Percentiles rank a stretch among this genome's conserved stretches.
These are phyloP conservation scores for Monilinia laxa DNA, from an alignment of 2,329 filamentous ascomycete species.

Conservation along the genomic window DNA sequence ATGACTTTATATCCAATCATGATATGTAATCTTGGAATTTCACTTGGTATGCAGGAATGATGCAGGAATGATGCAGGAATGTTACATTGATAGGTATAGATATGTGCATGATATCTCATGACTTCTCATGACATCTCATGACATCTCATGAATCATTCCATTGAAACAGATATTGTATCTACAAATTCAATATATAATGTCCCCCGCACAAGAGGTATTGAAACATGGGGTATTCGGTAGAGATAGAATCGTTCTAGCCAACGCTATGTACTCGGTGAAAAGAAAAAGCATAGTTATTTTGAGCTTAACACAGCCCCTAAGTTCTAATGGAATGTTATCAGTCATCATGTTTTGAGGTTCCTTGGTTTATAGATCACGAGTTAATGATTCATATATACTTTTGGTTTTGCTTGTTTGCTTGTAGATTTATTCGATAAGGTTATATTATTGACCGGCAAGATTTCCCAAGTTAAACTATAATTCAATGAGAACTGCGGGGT, in stretches of 20 bases:
- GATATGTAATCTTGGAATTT: background rate
- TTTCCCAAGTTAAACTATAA: too few relatives aligned
- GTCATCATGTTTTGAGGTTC: background rate
- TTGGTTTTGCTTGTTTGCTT: background rate
- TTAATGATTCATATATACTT: background rate
- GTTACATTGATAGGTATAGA: too few relatives aligned
- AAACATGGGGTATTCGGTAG: background rate
- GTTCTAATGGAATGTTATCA: background rate
- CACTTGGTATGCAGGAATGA: background rate
- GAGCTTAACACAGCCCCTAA: constrained; percentile 5
- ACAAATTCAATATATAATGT: background rate
- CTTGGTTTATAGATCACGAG: too few relatives aligned
- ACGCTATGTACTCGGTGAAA: background rate
- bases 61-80: background rate
- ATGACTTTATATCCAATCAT: background rate
- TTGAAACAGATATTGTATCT: background rate
- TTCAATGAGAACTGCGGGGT: too few relatives aligned
- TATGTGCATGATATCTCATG: background rate
- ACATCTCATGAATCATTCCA: background rate
- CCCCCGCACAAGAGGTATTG: background rate
- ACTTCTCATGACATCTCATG: background rate
- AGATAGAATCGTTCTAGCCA: background rate
- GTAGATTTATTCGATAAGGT: too few relatives aligned
- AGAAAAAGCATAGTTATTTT: background rate
- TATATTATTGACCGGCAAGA: too few relatives aligned